Base-by-base conservation (phyloP, 805 yeast genomes). In the Cephaloascus albidus region DNA sequence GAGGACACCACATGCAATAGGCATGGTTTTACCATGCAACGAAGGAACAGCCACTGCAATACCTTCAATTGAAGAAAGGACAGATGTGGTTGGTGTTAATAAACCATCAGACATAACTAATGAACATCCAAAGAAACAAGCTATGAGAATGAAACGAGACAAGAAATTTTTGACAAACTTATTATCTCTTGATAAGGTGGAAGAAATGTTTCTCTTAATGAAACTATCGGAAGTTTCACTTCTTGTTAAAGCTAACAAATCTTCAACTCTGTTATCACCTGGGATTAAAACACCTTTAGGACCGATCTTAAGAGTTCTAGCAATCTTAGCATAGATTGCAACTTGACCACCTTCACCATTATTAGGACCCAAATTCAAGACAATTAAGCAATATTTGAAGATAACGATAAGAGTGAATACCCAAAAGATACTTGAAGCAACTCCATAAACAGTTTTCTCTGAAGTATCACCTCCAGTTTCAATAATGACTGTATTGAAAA, bases 261-360 rank as follows among this genome's bases (percentile, higher is more conserved):
- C 65, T 34, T 58, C 61, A n/a, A 44, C 43, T 8, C 8, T 14
- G 28, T 54, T 57, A 2, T 49, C 54, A 23, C 73, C 71, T 1
- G 71, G 70, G 15, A 70, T 60, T 20, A 50, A 48, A 3, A 68
- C 72, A 19, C 75, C 72, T 34, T 51, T 55, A 2, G 72, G 74
- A 12, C 73, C 76, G 37, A 73, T 57, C 31, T 63, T 64, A 44
- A 75, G 53, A 30, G 59, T 57, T 33, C 76, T 58, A 4, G 80
- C 77, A 27, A 75, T 64, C 49, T 74, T 74, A 18, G 81, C 72
- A 46, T 76, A 77, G 34, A 77, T 68, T n/a, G 83, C 82, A 27
- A 77, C 69, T 43, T 74, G 80, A 1, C 83, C 82, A 44, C 83
- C 82, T 50, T 76, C 80, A 36, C 78, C 78, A 36, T 72, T 65